phyloP scores from a whole-genome alignment of 2,329 filamentous ascomycete genomes.

The Colletotrichum endophyticum region DNA sequence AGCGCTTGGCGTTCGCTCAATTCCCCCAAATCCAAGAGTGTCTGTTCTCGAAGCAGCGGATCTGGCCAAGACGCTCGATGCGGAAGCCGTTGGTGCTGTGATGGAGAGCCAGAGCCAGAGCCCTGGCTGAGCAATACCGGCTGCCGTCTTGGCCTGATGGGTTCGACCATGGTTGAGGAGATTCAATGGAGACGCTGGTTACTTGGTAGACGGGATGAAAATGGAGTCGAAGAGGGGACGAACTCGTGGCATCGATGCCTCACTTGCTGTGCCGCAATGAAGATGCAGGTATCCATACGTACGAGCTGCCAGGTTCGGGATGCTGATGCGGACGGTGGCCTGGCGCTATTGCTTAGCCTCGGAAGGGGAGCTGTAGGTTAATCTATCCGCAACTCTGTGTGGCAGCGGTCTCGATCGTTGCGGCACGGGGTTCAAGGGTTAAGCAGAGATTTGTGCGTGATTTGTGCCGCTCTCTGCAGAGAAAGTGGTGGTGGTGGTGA shows the following conservation, averaged over 20 bases:
- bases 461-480: not conserved
- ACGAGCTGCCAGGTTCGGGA: not conserved
- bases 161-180: not conserved
- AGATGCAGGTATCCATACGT: not conserved
- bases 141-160: not conserved
- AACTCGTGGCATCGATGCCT: not conserved
- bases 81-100: not conserved
- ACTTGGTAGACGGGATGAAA: not conserved
- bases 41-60: slow-evolving; percentile 13
- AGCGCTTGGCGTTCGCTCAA: not conserved
- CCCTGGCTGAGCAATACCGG: not conserved
- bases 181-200: not conserved
- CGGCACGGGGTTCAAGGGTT: not conserved
- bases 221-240: not conserved
- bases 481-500: not conserved
- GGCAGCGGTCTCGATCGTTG: not conserved
- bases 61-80: not conserved
- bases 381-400: slow-evolving; percentile 15
- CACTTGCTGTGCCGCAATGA: not conserved
- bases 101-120: not conserved
- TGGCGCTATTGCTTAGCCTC: not conserved
- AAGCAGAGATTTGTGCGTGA: not conserved
- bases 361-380: not conserved
- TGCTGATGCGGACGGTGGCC: not conserved
- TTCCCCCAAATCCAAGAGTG: not conserved